Evolutionary conservation across 192 early-diverging fungal species (phyloP).

Genomic region (Coemansia sp.): DNA sequence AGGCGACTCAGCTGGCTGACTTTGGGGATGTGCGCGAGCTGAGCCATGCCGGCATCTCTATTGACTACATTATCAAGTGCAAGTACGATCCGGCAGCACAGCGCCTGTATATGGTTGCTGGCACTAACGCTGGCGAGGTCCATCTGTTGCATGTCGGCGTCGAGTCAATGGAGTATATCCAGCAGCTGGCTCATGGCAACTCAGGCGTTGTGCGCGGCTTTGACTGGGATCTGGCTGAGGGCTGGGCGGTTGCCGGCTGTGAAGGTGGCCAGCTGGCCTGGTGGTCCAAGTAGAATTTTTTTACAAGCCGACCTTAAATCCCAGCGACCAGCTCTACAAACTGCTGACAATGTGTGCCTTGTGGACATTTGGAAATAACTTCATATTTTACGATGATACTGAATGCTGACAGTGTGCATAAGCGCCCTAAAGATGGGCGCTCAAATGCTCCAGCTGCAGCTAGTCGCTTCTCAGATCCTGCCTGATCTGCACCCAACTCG

Average conservation of each 20-base stretch:
- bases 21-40: constrained; percentile 80
- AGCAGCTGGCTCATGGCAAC: constrained; percentile 75
- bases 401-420: no score
- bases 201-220: constrained; percentile 79
- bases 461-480: no score
- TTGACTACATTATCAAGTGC: constrained; percentile 85
- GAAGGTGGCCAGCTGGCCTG: constrained; percentile 72
- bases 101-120: constrained; percentile 74
- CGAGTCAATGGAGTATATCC: constrained; percentile 68
- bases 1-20: constrained; percentile 51
- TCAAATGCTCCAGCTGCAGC: no score
- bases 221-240: constrained; percentile 62
- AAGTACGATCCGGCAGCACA: constrained; percentile 62
- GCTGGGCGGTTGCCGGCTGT: constrained; percentile 66
- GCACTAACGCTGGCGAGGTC: constrained; percentile 71
- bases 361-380: no score
- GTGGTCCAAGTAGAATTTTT: constrained; percentile 63
- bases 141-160: constrained; percentile 78
- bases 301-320: no score
- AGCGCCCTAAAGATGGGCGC: no score
- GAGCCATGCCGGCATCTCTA: constrained; percentile 37
- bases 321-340: no score
- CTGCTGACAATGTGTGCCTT: no score
- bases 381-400: no score
- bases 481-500: no score